phyloP scores from a whole-genome alignment of 2,329 filamentous ascomycete species.

The Tolypocladium album region DNA sequence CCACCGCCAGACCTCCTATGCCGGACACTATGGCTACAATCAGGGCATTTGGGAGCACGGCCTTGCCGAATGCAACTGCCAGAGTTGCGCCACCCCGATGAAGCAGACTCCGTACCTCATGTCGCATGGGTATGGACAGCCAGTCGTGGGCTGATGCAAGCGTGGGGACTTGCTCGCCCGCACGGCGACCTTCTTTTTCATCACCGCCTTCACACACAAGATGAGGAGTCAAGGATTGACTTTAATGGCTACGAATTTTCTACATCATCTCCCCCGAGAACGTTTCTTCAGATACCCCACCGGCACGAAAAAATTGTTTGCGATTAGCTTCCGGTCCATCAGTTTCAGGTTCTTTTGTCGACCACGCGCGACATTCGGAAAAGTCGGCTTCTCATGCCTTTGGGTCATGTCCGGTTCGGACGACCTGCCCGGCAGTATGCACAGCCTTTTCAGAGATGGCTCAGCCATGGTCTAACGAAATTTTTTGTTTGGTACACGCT shows the following conservation, averaged over 20 bases:
- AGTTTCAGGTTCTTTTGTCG: conserved; percentile 4
- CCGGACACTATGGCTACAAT: conserved; percentile 33
- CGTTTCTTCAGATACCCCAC: conserved; percentile 28
- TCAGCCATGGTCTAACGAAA: background rate
- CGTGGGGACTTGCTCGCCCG: background rate
- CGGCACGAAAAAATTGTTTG: conserved; percentile 24
- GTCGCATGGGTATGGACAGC: conserved; percentile 38
- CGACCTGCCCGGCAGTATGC: background rate
- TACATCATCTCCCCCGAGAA: conserved; percentile 18
- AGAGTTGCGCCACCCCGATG: conserved; percentile 31
- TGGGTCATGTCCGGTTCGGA: background rate
- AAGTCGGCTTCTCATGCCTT: background rate
- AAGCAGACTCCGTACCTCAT: conserved; percentile 39
- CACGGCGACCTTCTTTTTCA: background rate
- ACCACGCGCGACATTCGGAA: background rate
- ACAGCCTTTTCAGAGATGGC: background rate
- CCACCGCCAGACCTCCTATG: conserved; percentile 29
- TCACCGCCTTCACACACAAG: conserved; percentile 1
- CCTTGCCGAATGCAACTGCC: conserved; percentile 38
- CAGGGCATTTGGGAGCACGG: conserved; percentile 41
- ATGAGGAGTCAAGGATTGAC: conserved; percentile 6
- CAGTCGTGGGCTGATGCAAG: conserved; percentile 39
- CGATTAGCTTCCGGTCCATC: conserved; percentile 13
- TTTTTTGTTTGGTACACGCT: conserved; percentile 15
- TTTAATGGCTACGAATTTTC: conserved; percentile 24